phyloP scores from a whole-genome alignment of 2,329 filamentous ascomycete genomes.

The Nemania bipapillata region DNA sequence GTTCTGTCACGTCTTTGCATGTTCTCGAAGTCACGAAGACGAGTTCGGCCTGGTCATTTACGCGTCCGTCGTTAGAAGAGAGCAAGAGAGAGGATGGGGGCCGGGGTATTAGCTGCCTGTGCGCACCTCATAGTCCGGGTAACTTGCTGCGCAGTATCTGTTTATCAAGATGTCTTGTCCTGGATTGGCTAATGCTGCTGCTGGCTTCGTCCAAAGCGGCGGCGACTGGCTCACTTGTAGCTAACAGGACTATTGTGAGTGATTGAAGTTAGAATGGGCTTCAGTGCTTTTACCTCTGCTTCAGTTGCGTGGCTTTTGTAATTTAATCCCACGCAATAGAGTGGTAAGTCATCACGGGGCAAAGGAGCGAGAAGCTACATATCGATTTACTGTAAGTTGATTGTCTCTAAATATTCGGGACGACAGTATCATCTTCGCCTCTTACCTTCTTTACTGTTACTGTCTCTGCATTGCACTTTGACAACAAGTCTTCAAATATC shows the following conservation, averaged over 20 bases:
- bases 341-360: constrained; percentile 32
- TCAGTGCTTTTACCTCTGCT: constrained; percentile 27
- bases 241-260: constrained; percentile 18
- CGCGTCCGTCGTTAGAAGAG: neutral
- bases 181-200: constrained; percentile 47
- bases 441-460: constrained; percentile 32
- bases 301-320: constrained; percentile 40
- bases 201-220: constrained; percentile 56
- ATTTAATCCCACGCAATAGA: constrained; percentile 49
- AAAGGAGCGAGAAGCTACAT: constrained; percentile 34
- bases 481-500: constrained; percentile 28
- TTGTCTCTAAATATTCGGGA: neutral
- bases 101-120: neutral
- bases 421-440: neutral
- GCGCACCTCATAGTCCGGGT: constrained; percentile 53
- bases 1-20: constrained; percentile 57
- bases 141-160: constrained; percentile 53
- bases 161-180: constrained; percentile 52
- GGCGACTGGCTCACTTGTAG: constrained; percentile 30
- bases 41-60: constrained; percentile 48
- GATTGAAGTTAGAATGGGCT: neutral
- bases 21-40: constrained; percentile 38
- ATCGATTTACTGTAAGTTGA: neutral
- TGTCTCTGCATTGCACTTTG: constrained; percentile 4
- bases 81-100: neutral